Percentiles rank a stretch among this genome's conserved stretches.
Evolutionary conservation across 2,329 filamentous ascomycete species (phyloP).

Genomic region (Spiromastix sp.): DNA sequence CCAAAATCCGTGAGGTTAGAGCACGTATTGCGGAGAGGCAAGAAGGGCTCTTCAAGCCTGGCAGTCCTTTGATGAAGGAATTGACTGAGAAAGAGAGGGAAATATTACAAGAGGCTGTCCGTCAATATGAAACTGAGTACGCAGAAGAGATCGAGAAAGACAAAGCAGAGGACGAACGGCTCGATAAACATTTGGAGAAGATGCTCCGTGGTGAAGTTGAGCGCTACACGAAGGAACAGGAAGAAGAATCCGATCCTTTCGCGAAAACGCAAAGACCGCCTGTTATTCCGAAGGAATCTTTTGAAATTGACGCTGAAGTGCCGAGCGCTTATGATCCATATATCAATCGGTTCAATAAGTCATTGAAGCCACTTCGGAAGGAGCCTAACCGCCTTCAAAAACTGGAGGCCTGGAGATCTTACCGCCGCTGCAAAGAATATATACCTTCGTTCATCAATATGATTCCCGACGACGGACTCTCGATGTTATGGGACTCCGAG

Average conservation of each 20-base stretch:
- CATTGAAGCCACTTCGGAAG: conserved; percentile 21
- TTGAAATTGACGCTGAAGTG: conserved; percentile 24
- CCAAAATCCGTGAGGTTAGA: conserved; percentile 29
- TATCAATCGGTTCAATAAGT: conserved; percentile 30
- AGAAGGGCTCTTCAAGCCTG: conserved; percentile 33
- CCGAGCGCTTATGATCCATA: conserved; percentile 28
- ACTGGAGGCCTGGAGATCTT: conserved; percentile 40
- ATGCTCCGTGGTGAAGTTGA: conserved; percentile 26
- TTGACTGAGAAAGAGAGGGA: conserved; percentile 32
- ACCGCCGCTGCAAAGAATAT: conserved; percentile 38
- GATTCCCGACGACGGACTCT: conserved; percentile 53
- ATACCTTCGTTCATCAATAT: conserved; percentile 39
- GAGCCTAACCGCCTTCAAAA: conserved; percentile 20
- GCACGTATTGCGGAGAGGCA: conserved; percentile 29
- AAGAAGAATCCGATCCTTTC: conserved; percentile 9
- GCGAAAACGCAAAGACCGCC: conserved; percentile 12
- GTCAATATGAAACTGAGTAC: conserved; percentile 30
- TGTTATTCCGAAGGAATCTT: conserved; percentile 12
- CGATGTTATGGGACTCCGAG: conserved; percentile 55
- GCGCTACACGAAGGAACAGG: conserved; percentile 10
- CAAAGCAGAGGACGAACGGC: conserved; percentile 2
- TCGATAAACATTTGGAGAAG: conserved; percentile 19
- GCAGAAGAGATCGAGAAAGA: conserved; percentile 12
- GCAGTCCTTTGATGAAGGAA: conserved; percentile 33
- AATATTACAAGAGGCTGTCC: conserved; percentile 32